Base-by-base conservation (phyloP, 1,284 basidiomycete genomes). In the Fistulina hepatica region DNA sequence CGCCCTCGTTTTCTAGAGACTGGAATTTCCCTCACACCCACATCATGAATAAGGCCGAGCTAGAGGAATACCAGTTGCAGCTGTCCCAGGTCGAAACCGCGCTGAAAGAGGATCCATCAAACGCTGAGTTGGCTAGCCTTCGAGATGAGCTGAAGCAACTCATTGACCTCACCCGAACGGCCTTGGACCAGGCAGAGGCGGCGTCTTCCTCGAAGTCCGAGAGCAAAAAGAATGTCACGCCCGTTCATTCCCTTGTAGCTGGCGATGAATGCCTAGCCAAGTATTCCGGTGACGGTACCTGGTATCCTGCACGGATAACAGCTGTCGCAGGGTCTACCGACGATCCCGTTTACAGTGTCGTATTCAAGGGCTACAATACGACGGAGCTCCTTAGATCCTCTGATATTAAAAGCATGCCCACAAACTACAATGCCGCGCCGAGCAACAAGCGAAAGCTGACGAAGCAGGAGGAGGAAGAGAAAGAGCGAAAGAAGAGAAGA, bases 351-450 rank as follows among this genome's bases (percentile, higher is more conserved):
- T 97, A 88, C 67, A 92, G 84, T 51, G 82, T 98, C 53, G 76
- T 94, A 26, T 98, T 95, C 71, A 89, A 89, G 55, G 88, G 85
- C 3, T 97, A 97, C 67, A 86, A 92, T 49, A 83, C 83, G 25
- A 93, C 92, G n/a, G 92, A 97, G 57, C 76, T 89, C 38, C 73
- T 95, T 22, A 79, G 83, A 43, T 67, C 74, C 15, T 61, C 71
- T 4, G 80, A 85, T 45, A 60, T 95, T 42, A 85, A 88, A 53
- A 52, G 74, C 4, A 66, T 83, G 15, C 80, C 85, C 2, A 44
- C 71, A 13, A 74, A 70, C 52, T 60, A 78, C 55, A 54, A 57
- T 42, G 40, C 54, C 27, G 55, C 58, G 21, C 60, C 64, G 1
- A 57, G 67, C 13, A 67, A 63, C 47, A 89, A 88, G 64, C 81